Evolutionary conservation across 169 alveolate genomes (phyloP).

Genomic region (Blepharisma undulans): DNA sequence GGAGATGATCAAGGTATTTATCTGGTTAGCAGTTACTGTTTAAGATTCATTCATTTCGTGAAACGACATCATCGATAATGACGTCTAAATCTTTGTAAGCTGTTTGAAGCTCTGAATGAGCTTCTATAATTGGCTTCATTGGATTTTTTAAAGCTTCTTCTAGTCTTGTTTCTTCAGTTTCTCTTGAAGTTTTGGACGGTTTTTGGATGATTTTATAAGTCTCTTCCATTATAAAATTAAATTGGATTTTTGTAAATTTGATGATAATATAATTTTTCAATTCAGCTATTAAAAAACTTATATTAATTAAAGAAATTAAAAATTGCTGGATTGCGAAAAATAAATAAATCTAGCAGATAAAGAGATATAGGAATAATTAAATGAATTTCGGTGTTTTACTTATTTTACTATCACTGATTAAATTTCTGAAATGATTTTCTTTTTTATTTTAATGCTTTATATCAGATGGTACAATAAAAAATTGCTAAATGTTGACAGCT

Average conservation of each 20-base stretch:
- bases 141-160: constrained; percentile 3
- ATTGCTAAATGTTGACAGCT: neutral
- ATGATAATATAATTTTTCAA: too few species aligned
- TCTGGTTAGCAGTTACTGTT: constrained; percentile 4
- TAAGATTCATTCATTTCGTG: constrained; percentile 8
- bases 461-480: too few species aligned
- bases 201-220: neutral
- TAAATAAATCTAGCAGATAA: too few species aligned
- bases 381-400: too few species aligned
- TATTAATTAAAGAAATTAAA: too few species aligned
- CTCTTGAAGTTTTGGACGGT: neutral
- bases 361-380: too few species aligned
- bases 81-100: constrained; percentile 15
- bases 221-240: neutral
- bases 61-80: constrained; percentile 12
- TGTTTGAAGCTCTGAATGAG: neutral
- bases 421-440: too few species aligned
- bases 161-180: neutral
- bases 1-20: neutral
- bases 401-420: too few species aligned
- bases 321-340: too few species aligned
- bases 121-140: constrained; percentile 24
- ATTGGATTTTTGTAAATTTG: neutral
- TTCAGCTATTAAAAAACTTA: too few species aligned
- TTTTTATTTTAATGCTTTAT: too few species aligned